Evolutionary conservation across 1,284 basidiomycete genomes (phyloP).

Genomic region (Austroboletus novae-zelandiae): DNA sequence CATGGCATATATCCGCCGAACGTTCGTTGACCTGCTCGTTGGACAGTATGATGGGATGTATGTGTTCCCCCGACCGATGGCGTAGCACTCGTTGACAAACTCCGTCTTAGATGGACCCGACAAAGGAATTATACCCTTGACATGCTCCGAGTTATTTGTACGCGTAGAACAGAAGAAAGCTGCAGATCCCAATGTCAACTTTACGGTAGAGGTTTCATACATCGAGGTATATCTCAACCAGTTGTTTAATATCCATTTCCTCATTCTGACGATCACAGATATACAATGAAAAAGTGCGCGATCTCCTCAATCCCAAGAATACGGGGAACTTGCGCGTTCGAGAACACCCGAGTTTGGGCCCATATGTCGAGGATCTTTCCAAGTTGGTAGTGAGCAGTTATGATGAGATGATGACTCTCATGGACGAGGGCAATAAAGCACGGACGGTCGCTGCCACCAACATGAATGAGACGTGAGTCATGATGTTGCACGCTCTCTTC

Average conservation of each 20-base stretch:
- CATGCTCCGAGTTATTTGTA: constrained; percentile 89
- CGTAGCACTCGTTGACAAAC: constrained; percentile 16
- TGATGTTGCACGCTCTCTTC: background rate
- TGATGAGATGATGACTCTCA: constrained; percentile 95
- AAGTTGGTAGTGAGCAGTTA: constrained; percentile 91
- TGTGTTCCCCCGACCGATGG: constrained; percentile 34
- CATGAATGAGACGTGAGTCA: constrained; percentile 94
- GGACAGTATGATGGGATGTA: constrained; percentile 96
- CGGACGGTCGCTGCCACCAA: constrained; percentile 97
- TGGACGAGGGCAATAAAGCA: constrained; percentile 99
- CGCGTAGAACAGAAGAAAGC: constrained; percentile 72
- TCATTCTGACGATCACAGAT: constrained; percentile 50
- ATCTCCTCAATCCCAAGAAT: constrained; percentile 96
- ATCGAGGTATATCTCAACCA: constrained; percentile 66
- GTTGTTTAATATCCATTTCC: background rate
- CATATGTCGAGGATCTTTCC: constrained; percentile 97
- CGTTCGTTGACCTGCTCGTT: constrained; percentile 3
- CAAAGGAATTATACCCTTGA: constrained; percentile 97
- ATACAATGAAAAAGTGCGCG: constrained; percentile 98
- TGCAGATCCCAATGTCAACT: constrained; percentile 69
- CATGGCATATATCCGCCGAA: constrained; percentile 1
- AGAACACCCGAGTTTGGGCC: constrained; percentile 92
- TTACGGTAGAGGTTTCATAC: constrained; percentile 96
- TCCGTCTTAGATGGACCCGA: constrained; percentile 76
- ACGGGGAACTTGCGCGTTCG: constrained; percentile 93